Conservation (phyloP, 352 stramenopile genomes). For the Albugo laibachii region DNA sequence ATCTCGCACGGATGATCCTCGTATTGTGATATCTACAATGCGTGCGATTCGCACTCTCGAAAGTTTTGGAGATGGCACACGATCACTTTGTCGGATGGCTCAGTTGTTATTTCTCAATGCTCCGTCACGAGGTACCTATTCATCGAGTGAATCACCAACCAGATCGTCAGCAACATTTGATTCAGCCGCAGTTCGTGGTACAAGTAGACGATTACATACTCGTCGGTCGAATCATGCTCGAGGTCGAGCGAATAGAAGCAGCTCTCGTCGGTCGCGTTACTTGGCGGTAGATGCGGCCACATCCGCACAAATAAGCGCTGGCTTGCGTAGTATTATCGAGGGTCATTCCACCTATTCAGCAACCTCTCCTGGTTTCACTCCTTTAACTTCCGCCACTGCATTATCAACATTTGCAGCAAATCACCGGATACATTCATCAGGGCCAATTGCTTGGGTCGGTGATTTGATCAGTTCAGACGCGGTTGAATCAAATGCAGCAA, state of each 20-base stretch:
- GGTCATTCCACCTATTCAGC: background rate
- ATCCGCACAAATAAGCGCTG: too few species aligned
- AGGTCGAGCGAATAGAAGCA: too few species aligned
- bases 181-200: slow-evolving; percentile 5
- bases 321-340: background rate
- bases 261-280: too few species aligned
- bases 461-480: background rate
- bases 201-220: slow-evolving; percentile 3
- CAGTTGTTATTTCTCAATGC: too few species aligned
- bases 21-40: too few species aligned
- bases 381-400: background rate
- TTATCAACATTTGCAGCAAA: background rate
- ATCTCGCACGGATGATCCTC: too few species aligned
- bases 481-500: background rate
- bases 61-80: too few species aligned
- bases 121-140: too few species aligned
- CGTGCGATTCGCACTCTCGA: too few species aligned
- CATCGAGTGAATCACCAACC: too few species aligned
- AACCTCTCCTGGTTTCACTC: background rate
- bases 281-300: too few species aligned
- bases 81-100: too few species aligned
- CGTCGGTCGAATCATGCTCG: background rate
- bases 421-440: slow-evolving; percentile 3
- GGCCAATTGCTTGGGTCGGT: background rate
- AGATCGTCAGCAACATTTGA: background rate